phyloP scores from a whole-genome alignment of 441 rosid genomes.

The Eruca vesicaria region DNA sequence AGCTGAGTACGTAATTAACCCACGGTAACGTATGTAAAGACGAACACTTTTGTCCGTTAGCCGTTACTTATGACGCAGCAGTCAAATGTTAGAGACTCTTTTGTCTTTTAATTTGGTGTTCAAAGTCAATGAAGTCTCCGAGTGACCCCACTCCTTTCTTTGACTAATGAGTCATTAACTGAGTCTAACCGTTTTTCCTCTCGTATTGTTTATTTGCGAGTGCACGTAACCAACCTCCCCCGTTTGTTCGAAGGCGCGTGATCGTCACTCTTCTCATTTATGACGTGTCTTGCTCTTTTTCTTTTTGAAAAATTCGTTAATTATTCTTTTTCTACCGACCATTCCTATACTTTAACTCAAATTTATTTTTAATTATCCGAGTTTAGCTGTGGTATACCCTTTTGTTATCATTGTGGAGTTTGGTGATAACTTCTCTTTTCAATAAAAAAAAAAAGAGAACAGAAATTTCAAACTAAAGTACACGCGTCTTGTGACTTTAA shows the following conservation, averaged over 20 bases:
- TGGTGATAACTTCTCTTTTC: slow-evolving; percentile 15
- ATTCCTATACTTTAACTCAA: not conserved
- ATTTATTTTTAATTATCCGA: not conserved
- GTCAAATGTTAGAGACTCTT: slow-evolving; percentile 1
- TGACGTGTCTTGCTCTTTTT: slow-evolving; percentile 10
- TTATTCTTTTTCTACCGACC: slow-evolving; percentile 29
- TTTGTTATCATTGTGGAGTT: slow-evolving; percentile 19
- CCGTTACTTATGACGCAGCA: slow-evolving; percentile 16
- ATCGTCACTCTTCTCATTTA: slow-evolving; percentile 8
- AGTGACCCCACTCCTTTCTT: slow-evolving; percentile 1
- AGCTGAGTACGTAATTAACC: not conserved
- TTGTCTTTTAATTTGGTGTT: not conserved
- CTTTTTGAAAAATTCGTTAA: not conserved
- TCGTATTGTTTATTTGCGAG: slow-evolving; percentile 1
- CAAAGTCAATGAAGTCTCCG: slow-evolving; percentile 20
- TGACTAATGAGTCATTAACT: slow-evolving; percentile 25
- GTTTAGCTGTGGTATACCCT: slow-evolving; percentile 11
- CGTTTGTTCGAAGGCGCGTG: slow-evolving; percentile 11
- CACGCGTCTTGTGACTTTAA: not conserved
- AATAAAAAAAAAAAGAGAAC: too few species aligned
- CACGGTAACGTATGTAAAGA: not conserved
- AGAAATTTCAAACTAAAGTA: not conserved
- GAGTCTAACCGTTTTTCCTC: slow-evolving; percentile 5
- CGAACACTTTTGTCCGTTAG: slow-evolving; percentile 5
- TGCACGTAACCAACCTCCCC: slow-evolving; percentile 18